Percentiles rank a stretch among this genome's conserved stretches.
Conservation (phyloP, 345 rosid species). For the Heritiera fomes region DNA sequence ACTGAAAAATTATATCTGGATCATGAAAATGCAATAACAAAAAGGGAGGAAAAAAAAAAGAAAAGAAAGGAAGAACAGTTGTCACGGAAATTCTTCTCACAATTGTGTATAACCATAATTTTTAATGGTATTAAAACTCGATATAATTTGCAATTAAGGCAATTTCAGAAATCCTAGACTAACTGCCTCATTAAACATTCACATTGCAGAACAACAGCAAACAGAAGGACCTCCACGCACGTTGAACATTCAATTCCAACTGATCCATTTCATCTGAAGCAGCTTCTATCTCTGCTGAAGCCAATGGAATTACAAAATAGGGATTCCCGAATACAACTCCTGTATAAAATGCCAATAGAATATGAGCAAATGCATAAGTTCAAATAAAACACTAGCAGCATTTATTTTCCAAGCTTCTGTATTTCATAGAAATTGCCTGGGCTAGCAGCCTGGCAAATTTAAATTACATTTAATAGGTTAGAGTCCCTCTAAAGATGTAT, state of each 20-base stretch:
- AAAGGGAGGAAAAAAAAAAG: neutral
- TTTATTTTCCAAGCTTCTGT: neutral
- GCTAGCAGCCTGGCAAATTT: constrained; percentile 12
- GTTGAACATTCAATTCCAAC: constrained; percentile 65
- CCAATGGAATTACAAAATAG: constrained; percentile 66
- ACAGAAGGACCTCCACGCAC: constrained; percentile 41
- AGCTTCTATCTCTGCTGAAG: constrained; percentile 58
- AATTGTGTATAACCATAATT: constrained; percentile 1
- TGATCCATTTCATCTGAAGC: constrained; percentile 60
- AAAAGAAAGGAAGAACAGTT: neutral
- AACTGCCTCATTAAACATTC: constrained; percentile 13
- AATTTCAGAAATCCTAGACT: constrained; percentile 7
- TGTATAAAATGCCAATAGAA: constrained; percentile 29
- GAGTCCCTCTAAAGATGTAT: neutral
- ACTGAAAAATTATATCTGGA: constrained; percentile 42
- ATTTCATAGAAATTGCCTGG: constrained; percentile 15
- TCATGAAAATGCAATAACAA: constrained; percentile 7
- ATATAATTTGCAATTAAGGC: constrained; percentile 16
- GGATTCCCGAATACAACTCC: constrained; percentile 71
- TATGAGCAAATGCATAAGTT: neutral
- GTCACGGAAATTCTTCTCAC: neutral
- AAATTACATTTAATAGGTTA: neutral
- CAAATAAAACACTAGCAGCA: constrained; percentile 3
- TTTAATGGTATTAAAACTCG: neutral
- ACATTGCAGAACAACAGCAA: constrained; percentile 12